Conservation (phyloP, 176 grass and related monocot species). For the sorghum (Sorghum bicolor) region Sorghum_bicolor_NCBIv3 NC_012879.2:40907501-40908000, state of each 20-base stretch:
- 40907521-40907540: background rate
- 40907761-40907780: background rate
- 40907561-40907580: too few species aligned
- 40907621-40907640: constrained; percentile 39
- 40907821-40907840: background rate
- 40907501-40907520: background rate
- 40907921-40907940: constrained; percentile 44
- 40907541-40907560: background rate
- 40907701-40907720: background rate
- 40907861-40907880: background rate
- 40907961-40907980: constrained; percentile 8
- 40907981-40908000: constrained; percentile 45
- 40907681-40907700: background rate
- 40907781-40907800: background rate
- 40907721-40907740: constrained; percentile 3
- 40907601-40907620: background rate
- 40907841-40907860: background rate
- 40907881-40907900: background rate
- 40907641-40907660: constrained; percentile 94
- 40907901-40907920: constrained; percentile 72
- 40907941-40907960: constrained; percentile 31
- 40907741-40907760: constrained; percentile 31
- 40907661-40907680: constrained; percentile 84
- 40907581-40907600: background rate
- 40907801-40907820: background rate